Evolutionary conservation across 768 basidiomycete species (phyloP), one percentile per base, ranked within the genome.

Genomic region (Symmetrospora coprosmae): DNA sequence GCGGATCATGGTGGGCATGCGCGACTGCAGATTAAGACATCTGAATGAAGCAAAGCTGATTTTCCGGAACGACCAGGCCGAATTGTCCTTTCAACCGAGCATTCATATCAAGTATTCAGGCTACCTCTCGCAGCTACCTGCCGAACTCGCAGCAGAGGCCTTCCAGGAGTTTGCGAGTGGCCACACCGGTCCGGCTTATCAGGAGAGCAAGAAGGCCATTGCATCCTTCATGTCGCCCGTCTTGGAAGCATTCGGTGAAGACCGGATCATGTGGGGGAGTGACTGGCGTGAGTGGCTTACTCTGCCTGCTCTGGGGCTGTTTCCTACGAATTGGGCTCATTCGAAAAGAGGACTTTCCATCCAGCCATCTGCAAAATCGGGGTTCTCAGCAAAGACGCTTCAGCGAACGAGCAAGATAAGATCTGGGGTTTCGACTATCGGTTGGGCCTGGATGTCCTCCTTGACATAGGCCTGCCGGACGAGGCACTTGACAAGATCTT

Each of bases 401-500:
- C 43, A 9, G 43, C 13, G 25, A 23, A 46, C 11, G 43, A 17
- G 9, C 43, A 46, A 46, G 43, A 9, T 13, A 11, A 23, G 25
- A 23, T 45, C 4, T 56, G 53, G 53, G 21, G 4, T 16, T 40
- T 56, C 6, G 6, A 14, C 5, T 39, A 40, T 25, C 4, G 28
- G 38, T 14, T 56, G 6, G 53, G 16, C 17, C 19, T 43, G 14
- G 53, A 56, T 23, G 30, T 45, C 5, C 37, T 40, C 21, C 16
- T 37, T 33, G 53, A 45, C 13, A 56, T 56, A 5, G 38, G 53
- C 4, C 25, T 56, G 11, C 25, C 5, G 5, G 40, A 39, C 39
- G 53, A 43, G 19, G 30, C 19, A n/a, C 21, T 56, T 14, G 27
- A 56, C 23, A 56, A 35, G 39, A 56, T 56, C 6, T 56, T 43